Evolutionary conservation across 805 yeast species (phyloP), one percentile per base, ranked within the genome.

Genomic region (Lachancea dasiensis): DNA sequence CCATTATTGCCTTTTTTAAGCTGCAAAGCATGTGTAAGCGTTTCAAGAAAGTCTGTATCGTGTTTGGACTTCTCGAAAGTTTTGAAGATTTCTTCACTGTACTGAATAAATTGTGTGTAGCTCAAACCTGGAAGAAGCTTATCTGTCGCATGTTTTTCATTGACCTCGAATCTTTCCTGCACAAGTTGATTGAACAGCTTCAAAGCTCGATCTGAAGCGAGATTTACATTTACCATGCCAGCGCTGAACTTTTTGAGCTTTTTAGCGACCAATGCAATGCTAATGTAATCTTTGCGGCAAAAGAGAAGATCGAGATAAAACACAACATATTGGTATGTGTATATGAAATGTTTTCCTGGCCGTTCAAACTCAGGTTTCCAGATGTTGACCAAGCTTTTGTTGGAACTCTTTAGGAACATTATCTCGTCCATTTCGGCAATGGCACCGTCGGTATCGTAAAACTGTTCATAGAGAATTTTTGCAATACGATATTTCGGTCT

Each of bases 351-450:
- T 49, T 84, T 86, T 0, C 99, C 99, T 0, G 97, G 92, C 15
- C 94, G 63, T 57, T 94, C 98, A 49, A 69, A 59, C 33, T 87
- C 95, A 0, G 97, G 95, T 49, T 86, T 86, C 97, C 98, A 92
- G 40, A 92, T 84, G 47, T 77, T 81, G 1, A 89, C 76, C 26
- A 92, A 69, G 8, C 81, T 76, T 52, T 86, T 83, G 29, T 77
- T 75, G 2, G 75, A 70, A 1, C 86, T 68, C 47, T 79, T 84
- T 34, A 86, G 58, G 6, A 83, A 70, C 36, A 89, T 73, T 13
- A 86, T 63, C 0, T 67, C 54, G 1, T 73, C 65, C 73, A 90
- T 75, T 46, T 82, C 86, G 9, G 71, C 71, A 31, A 69, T 66
- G 0, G 97, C 92, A 1, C 63, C 67, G 2, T 61, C 60, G 6